Conservation (phyloP, 1,284 basidiomycete species). For the Cryptococcus sp. region DNA sequence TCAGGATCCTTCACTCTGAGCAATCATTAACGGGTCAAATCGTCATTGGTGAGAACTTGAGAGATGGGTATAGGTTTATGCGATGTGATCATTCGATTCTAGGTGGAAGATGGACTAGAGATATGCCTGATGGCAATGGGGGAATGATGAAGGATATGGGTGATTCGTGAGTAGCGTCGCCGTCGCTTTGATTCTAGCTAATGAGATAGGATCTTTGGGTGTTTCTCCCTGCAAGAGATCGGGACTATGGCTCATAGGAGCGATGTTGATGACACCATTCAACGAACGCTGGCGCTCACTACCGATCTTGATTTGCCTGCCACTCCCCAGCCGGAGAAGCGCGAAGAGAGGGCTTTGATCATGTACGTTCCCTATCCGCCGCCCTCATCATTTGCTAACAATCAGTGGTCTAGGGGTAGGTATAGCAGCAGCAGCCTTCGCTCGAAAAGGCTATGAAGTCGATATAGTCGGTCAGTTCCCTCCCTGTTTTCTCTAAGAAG, state of each 20-base stretch:
- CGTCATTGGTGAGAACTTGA: constrained; percentile 67
- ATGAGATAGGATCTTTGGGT: constrained; percentile 68
- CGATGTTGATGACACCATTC: constrained; percentile 17
- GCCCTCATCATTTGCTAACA: constrained; percentile 1
- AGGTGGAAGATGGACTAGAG: constrained; percentile 76
- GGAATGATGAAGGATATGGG: constrained; percentile 52
- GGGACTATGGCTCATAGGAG: constrained; percentile 58
- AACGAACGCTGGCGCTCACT: constrained; percentile 18
- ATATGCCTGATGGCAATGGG: constrained; percentile 3
- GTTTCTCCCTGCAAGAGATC: constrained; percentile 82
- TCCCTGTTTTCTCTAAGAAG: not conserved
- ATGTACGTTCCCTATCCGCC: constrained; percentile 18
- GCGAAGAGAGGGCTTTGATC: constrained; percentile 24
- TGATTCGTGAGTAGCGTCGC: constrained; percentile 43
- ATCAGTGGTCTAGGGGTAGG: constrained; percentile 78
- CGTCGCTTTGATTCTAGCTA: not conserved
- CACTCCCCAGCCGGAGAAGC: constrained; percentile 1
- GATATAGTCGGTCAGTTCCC: constrained; percentile 29
- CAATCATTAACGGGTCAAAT: constrained; percentile 70
- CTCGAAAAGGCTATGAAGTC: constrained; percentile 58
- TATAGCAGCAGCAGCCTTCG: constrained; percentile 68
- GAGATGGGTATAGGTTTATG: constrained; percentile 66
- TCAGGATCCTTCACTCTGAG: constrained; percentile 66
- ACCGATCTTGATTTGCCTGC: constrained; percentile 13
- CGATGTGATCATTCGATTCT: constrained; percentile 82